These are phyloP conservation scores for Saccharomycopsis javanensis DNA, from an alignment of 805 yeast genomes.

Conservation along the genomic window DNA sequence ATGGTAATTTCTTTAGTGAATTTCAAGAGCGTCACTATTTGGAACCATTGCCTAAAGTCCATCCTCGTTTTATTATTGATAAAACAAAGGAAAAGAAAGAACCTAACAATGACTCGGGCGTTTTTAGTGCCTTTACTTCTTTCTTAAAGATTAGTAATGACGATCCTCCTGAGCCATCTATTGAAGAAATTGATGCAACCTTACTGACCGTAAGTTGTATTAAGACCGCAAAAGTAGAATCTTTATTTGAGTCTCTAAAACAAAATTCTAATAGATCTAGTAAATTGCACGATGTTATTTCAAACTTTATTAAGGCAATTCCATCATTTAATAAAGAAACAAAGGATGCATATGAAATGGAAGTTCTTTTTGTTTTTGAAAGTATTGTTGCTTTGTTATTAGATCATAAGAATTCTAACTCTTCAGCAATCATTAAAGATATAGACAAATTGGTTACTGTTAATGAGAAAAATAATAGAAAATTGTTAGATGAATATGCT, in stretches of 20 bases:
- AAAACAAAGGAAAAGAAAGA: constrained; percentile 42
- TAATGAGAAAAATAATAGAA: constrained; percentile 27
- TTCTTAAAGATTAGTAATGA: constrained; percentile 82
- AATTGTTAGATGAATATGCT: constrained; percentile 23
- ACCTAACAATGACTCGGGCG: constrained; percentile 54
- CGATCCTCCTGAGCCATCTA: constrained; percentile 85
- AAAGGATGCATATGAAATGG: constrained; percentile 37
- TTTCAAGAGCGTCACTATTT: constrained; percentile 49
- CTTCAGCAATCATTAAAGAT: constrained; percentile 18
- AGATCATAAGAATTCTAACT: background rate
- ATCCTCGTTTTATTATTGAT: constrained; percentile 47
- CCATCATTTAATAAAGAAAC: constrained; percentile 6
- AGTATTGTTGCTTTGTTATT: constrained; percentile 22
- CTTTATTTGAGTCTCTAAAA: constrained; percentile 3
- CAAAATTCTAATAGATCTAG: background rate
- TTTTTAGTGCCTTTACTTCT: constrained; percentile 87
- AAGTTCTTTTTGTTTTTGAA: constrained; percentile 41
- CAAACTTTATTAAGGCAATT: constrained; percentile 3
- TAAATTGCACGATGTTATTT: constrained; percentile 1
- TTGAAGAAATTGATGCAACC: constrained; percentile 84
- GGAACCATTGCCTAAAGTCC: constrained; percentile 46
- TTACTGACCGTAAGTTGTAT: constrained; percentile 76
- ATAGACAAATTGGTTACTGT: constrained; percentile 10
- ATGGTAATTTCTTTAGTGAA: constrained; percentile 54
- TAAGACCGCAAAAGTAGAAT: constrained; percentile 31